These are phyloP conservation scores for Nigrospora sphaerica DNA, from an alignment of 2,329 filamentous ascomycete species.

Conservation along the genomic window DNA sequence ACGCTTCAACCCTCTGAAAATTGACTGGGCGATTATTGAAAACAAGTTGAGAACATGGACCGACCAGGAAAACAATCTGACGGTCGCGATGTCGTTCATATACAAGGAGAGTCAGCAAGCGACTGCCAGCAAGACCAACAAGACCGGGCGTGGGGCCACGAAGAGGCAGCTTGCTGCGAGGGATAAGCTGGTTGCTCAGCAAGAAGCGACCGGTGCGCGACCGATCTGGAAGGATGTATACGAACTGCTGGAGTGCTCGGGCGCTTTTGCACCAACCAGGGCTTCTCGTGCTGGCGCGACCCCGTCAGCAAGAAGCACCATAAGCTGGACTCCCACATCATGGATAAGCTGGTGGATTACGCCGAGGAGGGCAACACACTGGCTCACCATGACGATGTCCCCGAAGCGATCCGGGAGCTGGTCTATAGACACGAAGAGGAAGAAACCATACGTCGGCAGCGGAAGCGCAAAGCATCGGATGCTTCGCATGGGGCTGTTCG, in stretches of 20 bases:
- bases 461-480: constrained; percentile 1
- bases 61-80: background rate
- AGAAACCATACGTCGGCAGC: constrained; percentile 1
- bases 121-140: background rate
- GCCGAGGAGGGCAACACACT: background rate
- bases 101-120: constrained; percentile 1
- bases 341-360: constrained; percentile 2
- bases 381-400: constrained; percentile 2
- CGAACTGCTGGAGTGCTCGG: background rate
- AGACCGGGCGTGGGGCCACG: constrained; percentile 3
- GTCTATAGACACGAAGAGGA: background rate
- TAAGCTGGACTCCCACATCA: constrained; percentile 2
- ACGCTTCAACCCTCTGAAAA: background rate
- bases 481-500: background rate
- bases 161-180: constrained; percentile 2
- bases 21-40: no score
- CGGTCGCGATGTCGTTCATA: background rate
- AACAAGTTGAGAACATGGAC: background rate
- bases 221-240: constrained; percentile 2
- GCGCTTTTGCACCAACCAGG: background rate
- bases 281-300: constrained; percentile 2
- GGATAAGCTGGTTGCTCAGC: constrained; percentile 1
- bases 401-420: constrained; percentile 2
- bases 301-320: constrained; percentile 2
- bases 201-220: constrained; percentile 1